Base-by-base conservation (phyloP, 805 yeast species). In the Barnettozyma sp. region DNA sequence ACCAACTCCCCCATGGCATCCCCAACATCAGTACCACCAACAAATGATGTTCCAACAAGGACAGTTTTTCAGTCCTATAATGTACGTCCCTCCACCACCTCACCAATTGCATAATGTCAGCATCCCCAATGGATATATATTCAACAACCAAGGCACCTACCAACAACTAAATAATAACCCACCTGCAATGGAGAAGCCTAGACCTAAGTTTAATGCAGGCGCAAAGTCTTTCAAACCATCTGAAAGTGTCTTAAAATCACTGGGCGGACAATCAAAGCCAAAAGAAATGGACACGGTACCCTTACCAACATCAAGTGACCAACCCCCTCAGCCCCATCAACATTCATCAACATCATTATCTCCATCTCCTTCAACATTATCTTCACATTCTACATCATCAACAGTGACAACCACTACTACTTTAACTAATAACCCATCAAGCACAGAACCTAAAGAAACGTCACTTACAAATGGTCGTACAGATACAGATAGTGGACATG, bases 151-250 rank as follows among this genome's bases (percentile, higher is more conserved):
- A 18, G 27, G 27, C 14, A 25, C 14, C 27, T 37, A 31, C 23
- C 36, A 25, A 17, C 31, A 15, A 11, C 26, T 16, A 27, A 16
- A 16, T 8, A 10, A n/a, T 17, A 20, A 16, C 16, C 30, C 30
- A n/a, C 30, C 35, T 7, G 8, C 33, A 3, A 17, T 21, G 9
- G 17, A 18, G 16, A 20, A 23, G 16, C 21, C 34, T 12, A 33
- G 23, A 14, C 26, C 26, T 12, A 33, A 33, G 35, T 33, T 33
- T 19, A 33, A 23, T 18, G 30, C 35, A 4, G 14, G 16, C 4
- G 26, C 26, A 6, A 33, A 33, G 16, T 22, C 35, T 10, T 33
- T n/a, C 15, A 22, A 23, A 6, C 35, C 35, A 18, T 33, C 35
- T n/a, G 18, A 6, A 16, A 25, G 23, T 20, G 22, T 14, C 10